Percentiles rank a stretch among this genome's conserved stretches.
Evolutionary conservation across 352 stramenopile genomes (phyloP).

Genomic region (Pythium dissotocum): DNA sequence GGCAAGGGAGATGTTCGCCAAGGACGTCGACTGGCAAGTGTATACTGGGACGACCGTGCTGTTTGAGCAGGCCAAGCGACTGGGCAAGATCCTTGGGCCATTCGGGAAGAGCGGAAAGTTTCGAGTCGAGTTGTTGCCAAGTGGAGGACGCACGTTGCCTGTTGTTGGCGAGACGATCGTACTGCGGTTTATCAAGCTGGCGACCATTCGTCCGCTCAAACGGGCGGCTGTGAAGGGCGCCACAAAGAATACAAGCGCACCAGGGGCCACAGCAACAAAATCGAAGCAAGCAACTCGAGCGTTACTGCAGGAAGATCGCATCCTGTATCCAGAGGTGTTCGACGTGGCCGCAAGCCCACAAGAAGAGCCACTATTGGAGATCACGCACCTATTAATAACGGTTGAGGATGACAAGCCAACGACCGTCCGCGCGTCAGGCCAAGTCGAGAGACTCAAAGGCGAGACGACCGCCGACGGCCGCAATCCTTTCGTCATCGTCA

Average conservation of each 20-base stretch:
- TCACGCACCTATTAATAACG: no score
- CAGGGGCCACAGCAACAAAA: not conserved
- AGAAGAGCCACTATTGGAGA: not conserved
- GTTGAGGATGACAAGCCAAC: not conserved
- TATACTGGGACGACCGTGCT: slow-evolving; percentile 55
- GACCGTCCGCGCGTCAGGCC: not conserved
- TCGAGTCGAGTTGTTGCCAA: slow-evolving; percentile 41
- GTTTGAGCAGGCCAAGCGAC: slow-evolving; percentile 34
- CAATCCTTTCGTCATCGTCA: slow-evolving; percentile 67
- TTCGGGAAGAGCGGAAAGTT: slow-evolving; percentile 88
- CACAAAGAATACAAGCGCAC: slow-evolving; percentile 9
- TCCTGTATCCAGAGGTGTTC: slow-evolving; percentile 56
- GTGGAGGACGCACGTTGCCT: slow-evolving; percentile 14
- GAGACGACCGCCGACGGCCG: slow-evolving; percentile 60
- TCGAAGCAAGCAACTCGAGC: slow-evolving; percentile 8
- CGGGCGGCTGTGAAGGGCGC: slow-evolving; percentile 10
- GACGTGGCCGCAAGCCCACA: not conserved
- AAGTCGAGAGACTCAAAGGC: slow-evolving; percentile 67
- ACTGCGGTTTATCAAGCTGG: slow-evolving; percentile 65
- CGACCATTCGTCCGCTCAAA: slow-evolving; percentile 41
- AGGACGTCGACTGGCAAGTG: slow-evolving; percentile 68
- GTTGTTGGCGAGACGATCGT: slow-evolving; percentile 42
- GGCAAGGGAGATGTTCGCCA: slow-evolving; percentile 75
- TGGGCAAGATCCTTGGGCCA: slow-evolving; percentile 60
- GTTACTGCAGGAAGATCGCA: slow-evolving; percentile 42